Conservation (phyloP, 1,284 basidiomycete species). For the Paramarasmius palmivorus region DNA sequence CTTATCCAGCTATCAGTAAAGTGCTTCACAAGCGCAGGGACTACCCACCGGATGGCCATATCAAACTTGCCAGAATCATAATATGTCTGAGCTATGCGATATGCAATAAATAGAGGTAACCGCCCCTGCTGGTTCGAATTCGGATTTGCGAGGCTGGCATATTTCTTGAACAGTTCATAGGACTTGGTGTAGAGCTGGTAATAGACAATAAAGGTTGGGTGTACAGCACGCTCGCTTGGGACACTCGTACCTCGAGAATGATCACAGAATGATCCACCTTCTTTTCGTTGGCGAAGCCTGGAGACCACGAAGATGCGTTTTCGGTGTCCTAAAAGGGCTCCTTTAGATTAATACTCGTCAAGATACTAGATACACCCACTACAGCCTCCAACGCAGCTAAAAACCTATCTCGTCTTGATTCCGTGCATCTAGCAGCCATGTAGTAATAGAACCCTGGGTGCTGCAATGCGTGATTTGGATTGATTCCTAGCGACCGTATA, state of each 20-base stretch:
- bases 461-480: conserved; percentile 74
- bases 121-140: conserved; percentile 59
- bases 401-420: conserved; percentile 71
- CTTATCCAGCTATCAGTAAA: conserved; percentile 36
- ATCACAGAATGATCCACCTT: conserved; percentile 86
- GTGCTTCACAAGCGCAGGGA: background rate
- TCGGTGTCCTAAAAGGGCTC: background rate
- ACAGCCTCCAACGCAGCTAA: conserved; percentile 60
- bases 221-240: background rate
- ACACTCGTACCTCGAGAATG: conserved; percentile 71
- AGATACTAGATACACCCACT: conserved; percentile 33
- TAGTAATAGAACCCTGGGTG: conserved; percentile 93
- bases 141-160: conserved; percentile 37
- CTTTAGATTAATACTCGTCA: background rate
- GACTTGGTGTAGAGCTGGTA: conserved; percentile 88
- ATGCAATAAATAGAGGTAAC: conserved; percentile 83
- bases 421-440: conserved; percentile 82
- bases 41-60: conserved; percentile 72
- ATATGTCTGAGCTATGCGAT: conserved; percentile 84
- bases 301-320: conserved; percentile 28
- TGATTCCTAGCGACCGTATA: conserved; percentile 58
- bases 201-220: background rate
- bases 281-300: conserved; percentile 81
- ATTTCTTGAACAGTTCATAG: conserved; percentile 86
- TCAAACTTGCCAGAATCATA: conserved; percentile 76